Conservation (phyloP, 2,329 filamentous ascomycete genomes). For the Cryphonectria naterciae region DNA sequence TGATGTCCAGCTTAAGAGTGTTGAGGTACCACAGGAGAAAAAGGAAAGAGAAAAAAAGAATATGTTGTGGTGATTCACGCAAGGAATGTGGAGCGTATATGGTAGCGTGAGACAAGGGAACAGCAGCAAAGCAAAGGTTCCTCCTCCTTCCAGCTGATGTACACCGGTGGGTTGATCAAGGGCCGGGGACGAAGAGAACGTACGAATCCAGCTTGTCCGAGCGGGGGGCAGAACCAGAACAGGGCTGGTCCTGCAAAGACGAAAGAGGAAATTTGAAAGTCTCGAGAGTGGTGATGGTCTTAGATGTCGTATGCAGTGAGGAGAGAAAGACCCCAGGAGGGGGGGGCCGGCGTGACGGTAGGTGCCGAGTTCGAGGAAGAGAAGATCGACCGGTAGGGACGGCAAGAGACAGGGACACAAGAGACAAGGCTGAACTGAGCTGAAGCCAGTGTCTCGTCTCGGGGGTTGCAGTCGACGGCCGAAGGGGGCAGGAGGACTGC, state of each 20-base stretch:
- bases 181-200: slow-evolving; percentile 20
- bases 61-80: neutral
- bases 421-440: slow-evolving; percentile 15
- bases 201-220: slow-evolving; percentile 31
- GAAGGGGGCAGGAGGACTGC: slow-evolving; percentile 6
- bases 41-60: neutral
- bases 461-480: neutral
- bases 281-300: neutral
- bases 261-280: neutral
- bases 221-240: slow-evolving; percentile 24
- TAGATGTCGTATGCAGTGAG: slow-evolving; percentile 10
- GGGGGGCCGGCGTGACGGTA: slow-evolving; percentile 11
- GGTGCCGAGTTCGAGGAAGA: neutral
- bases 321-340: neutral
- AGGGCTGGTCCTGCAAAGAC: slow-evolving; percentile 25
- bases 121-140: neutral
- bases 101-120: neutral
- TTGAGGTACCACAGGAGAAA: too few relatives aligned
- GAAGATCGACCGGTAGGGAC: slow-evolving; percentile 13
- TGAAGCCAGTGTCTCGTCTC: slow-evolving; percentile 18
- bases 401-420: neutral
- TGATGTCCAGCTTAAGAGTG: neutral
- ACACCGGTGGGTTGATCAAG: neutral
- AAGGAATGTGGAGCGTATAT: neutral
- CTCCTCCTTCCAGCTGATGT: neutral